These are phyloP conservation scores for Exophiala sideris DNA, from an alignment of 2,329 filamentous ascomycete species.

Conservation along the genomic window DNA sequence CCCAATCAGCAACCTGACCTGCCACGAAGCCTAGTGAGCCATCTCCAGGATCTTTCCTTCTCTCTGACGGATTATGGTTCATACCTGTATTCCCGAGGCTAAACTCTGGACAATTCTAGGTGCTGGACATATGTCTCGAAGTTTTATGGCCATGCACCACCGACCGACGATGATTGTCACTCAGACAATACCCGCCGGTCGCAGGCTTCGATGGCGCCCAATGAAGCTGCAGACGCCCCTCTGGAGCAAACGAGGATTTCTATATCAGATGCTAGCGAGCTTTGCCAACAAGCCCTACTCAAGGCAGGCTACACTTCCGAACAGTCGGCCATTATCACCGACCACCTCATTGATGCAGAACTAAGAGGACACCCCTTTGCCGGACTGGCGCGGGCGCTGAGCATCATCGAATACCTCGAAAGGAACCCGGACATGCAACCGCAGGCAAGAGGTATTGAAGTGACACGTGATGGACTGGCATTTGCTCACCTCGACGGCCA, in stretches of 20 bases:
- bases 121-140: no score
- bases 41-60: background rate
- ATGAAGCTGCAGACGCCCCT: background rate
- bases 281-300: conserved; percentile 6
- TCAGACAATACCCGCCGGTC: background rate
- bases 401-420: conserved; percentile 11
- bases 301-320: conserved; percentile 5
- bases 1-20: background rate
- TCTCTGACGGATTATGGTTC: no score
- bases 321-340: conserved; percentile 8
- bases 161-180: no score
- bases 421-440: background rate
- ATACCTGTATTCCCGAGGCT: no score
- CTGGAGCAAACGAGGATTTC: background rate
- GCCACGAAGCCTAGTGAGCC: background rate
- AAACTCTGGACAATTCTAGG: no score
- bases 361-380: conserved; percentile 10
- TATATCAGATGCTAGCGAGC: conserved; percentile 1
- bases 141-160: no score
- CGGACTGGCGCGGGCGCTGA: conserved; percentile 9
- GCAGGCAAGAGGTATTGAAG: background rate
- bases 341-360: conserved; percentile 14
- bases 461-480: conserved; percentile 4
- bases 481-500: conserved; percentile 14
- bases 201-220: background rate